Base-by-base conservation (phyloP, 2,329 filamentous ascomycete genomes). In the Fusarium pseudograminearum region DNA sequence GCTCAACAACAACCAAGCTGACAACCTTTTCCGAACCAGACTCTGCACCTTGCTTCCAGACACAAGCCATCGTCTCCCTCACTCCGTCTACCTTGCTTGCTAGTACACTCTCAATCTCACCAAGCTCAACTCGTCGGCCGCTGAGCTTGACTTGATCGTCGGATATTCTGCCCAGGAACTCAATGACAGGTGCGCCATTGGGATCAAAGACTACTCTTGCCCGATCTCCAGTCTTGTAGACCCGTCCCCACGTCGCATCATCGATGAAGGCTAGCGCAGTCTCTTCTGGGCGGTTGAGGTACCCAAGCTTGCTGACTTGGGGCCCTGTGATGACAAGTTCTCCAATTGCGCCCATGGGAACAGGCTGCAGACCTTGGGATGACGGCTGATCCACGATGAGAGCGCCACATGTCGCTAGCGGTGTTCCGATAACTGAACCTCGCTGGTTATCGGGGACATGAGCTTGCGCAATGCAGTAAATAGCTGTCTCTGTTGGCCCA, bases 131-230 rank as follows among this genome's bases (percentile, higher is more conserved):
- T 10, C 65, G 65, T 16, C 65, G 50, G 2, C 65, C 65, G 15
- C 65, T 68, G 4, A 68, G 52, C 24, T 68, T 68, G 11, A 68
- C 65, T 14, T 68, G 65, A 4, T 52, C 65, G 20, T 65, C 59
- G 2, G 65, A 69, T 5, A 69, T 59, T 5, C 65, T 60, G 2
- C 65, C 65, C 2, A 69, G 4, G 3, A 68, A 68, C 12, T 69
- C 65, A 0, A 68, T 33, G 3, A 55, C 31, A 0, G 65, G 48
- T 6, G 47, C 31, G 9, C 46, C 59, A 1, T 5, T 40, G 0
- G 9, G 28, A 4, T 60, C 34, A 36, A 61, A 68, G 1, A 69
- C 59, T 4, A 61, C 44, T 5, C 65, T 30, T 3, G 65, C 65
- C 5, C 65, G 31, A 1, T 68, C 65, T 0, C 65, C 65, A 4